Evolutionary conservation across 495 filamentous ascomycete species (phyloP).

Genomic region (Penicillium herquei): DNA sequence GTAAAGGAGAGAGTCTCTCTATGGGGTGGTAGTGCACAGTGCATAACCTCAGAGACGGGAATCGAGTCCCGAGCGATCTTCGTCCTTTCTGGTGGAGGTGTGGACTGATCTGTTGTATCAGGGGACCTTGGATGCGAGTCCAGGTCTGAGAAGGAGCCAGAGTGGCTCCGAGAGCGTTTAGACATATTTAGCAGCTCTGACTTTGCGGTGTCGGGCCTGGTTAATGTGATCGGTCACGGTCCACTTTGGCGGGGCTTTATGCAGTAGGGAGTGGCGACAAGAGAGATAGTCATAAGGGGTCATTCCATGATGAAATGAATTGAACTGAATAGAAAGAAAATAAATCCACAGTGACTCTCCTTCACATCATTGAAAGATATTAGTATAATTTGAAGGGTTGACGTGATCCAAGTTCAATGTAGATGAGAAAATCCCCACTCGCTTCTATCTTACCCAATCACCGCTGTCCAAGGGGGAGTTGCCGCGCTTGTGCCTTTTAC

Average conservation of each 20-base stretch:
- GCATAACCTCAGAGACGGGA: conserved; percentile 51
- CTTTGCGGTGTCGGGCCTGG: conserved; percentile 6
- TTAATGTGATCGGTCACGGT: conserved; percentile 20
- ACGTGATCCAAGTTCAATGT: no score
- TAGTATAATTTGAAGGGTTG: no score
- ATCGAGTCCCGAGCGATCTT: conserved; percentile 27
- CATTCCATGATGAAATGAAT: background rate
- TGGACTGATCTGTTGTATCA: conserved; percentile 19
- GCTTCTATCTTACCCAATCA: background rate
- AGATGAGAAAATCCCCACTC: no score
- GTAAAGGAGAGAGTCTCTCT: conserved; percentile 63
- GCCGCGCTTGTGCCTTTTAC: conserved; percentile 15
- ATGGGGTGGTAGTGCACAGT: conserved; percentile 79
- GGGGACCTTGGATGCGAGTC: conserved; percentile 23
- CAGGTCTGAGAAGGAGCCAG: conserved; percentile 30
- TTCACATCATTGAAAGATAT: no score
- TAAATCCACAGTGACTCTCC: no score
- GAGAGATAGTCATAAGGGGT: background rate
- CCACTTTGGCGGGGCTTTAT: conserved; percentile 24
- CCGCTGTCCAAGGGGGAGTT: conserved; percentile 2
- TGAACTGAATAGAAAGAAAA: background rate
- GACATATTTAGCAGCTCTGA: conserved; percentile 41
- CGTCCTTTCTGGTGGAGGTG: conserved; percentile 16
- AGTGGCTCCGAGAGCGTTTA: conserved; percentile 59
- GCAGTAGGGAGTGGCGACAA: background rate